These are phyloP conservation scores for Spergularia marina DNA, from an alignment of 148 eudicot species.

Conservation along the genomic window DNA sequence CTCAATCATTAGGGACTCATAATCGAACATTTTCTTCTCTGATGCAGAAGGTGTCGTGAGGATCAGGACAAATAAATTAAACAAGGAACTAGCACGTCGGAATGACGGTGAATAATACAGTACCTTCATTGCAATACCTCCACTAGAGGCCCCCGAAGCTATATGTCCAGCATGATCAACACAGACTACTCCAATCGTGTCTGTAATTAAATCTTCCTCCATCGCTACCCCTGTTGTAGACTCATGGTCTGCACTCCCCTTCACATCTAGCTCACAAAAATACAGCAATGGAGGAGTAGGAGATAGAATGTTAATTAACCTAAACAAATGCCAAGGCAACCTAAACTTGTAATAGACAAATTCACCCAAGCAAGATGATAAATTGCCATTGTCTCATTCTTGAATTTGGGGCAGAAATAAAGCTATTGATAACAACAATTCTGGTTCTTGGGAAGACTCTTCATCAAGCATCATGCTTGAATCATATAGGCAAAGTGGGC, in stretches of 20 bases:
- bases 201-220: conserved; percentile 59
- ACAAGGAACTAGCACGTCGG: neutral
- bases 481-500: conserved; percentile 44
- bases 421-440: neutral
- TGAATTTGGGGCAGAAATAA: neutral
- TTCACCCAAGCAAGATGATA: too few species aligned
- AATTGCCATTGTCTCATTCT: neutral
- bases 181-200: conserved; percentile 96
- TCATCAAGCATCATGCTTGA: neutral
- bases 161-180: conserved; percentile 69
- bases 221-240: conserved; percentile 21
- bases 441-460: neutral
- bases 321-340: neutral
- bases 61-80: neutral
- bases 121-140: conserved; percentile 98
- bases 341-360: neutral
- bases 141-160: conserved; percentile 97
- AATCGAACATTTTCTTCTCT: neutral
- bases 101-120: neutral
- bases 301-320: neutral
- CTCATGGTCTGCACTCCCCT: conserved; percentile 25
- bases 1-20: neutral
- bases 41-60: neutral
- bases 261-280: conserved; percentile 23
- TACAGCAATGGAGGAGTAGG: neutral